Conservation (phyloP, 2,329 filamentous ascomycete genomes). For the Cordyceps pruinosa region DNA sequence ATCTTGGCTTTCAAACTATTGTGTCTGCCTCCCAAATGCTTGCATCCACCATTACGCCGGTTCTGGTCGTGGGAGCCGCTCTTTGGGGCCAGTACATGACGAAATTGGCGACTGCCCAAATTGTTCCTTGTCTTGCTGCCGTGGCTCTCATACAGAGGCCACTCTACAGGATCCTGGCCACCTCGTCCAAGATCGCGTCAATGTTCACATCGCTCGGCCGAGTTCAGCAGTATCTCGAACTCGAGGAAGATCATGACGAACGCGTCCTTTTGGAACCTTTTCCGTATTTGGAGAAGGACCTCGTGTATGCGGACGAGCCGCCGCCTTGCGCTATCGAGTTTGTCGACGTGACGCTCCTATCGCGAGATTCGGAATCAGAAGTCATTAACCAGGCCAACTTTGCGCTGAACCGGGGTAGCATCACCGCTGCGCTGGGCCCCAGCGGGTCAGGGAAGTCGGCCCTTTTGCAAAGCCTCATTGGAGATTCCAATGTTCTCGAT, state of each 20-base stretch:
- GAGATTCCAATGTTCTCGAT: neutral
- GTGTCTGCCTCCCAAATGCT: neutral
- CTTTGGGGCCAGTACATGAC: neutral
- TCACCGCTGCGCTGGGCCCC: neutral
- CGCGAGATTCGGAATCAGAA: neutral
- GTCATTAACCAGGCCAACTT: neutral
- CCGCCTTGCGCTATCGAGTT: neutral
- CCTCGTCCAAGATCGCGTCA: neutral
- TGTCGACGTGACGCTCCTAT: neutral
- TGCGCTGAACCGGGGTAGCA: neutral
- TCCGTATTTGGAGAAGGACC: neutral
- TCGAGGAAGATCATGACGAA: neutral
- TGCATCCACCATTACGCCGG: neutral
- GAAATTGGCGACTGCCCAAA: neutral
- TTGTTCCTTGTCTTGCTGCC: neutral
- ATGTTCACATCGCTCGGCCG: neutral
- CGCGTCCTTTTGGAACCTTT: neutral
- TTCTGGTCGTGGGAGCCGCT: neutral
- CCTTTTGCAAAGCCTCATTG: neutral
- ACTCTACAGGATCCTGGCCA: neutral
- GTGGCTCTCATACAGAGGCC: neutral
- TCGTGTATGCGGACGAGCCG: neutral
- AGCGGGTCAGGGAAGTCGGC: conserved; percentile 3
- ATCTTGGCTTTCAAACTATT: neutral
- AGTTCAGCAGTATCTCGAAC: neutral